phyloP scores from a whole-genome alignment of 1,284 basidiomycete species.

The Cutaneotrichosporon cavernicola region DNA sequence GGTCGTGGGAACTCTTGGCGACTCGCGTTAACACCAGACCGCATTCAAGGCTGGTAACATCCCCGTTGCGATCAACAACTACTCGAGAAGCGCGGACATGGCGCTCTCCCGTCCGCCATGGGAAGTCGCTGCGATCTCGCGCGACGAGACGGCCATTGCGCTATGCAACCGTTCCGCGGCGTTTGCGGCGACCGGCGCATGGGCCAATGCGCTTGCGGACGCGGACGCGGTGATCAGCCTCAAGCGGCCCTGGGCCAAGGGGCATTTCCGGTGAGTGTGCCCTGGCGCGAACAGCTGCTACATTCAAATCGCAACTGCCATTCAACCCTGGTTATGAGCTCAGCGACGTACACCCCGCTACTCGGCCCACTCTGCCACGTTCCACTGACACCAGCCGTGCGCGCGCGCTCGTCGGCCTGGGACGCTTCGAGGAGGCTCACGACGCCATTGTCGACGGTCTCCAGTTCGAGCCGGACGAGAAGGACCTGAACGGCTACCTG shows the following conservation, averaged over 20 bases:
- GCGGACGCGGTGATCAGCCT: slow-evolving; percentile 85
- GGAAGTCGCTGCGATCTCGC: slow-evolving; percentile 76
- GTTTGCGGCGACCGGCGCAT: slow-evolving; percentile 70
- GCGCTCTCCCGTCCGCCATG: slow-evolving; percentile 83
- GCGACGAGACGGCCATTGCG: slow-evolving; percentile 84
- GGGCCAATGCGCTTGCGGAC: slow-evolving; percentile 77
- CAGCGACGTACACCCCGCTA: no score
- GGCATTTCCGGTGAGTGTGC: slow-evolving; percentile 88
- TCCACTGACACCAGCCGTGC: slow-evolving; percentile 18
- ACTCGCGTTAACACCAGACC: slow-evolving; percentile 55
- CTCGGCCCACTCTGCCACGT: neutral
- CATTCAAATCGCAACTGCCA: no score
- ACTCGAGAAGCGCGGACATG: slow-evolving; percentile 77
- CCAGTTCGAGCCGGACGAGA: slow-evolving; percentile 83
- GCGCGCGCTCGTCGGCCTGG: slow-evolving; percentile 72
- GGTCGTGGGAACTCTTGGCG: slow-evolving; percentile 4
- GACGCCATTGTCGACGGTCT: slow-evolving; percentile 80
- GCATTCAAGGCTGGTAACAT: slow-evolving; percentile 74
- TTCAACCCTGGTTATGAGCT: no score
- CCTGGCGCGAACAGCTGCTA: no score
- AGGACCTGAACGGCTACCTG: slow-evolving; percentile 56
- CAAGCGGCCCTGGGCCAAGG: slow-evolving; percentile 88
- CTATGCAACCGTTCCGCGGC: slow-evolving; percentile 90
- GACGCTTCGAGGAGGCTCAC: slow-evolving; percentile 69
- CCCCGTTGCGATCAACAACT: slow-evolving; percentile 73